A percentile compares a stretch with the other conserved stretches of the same genome.
Conservation (phyloP, 495 filamentous ascomycete genomes). For the Corynascus novoguineensis region DNA sequence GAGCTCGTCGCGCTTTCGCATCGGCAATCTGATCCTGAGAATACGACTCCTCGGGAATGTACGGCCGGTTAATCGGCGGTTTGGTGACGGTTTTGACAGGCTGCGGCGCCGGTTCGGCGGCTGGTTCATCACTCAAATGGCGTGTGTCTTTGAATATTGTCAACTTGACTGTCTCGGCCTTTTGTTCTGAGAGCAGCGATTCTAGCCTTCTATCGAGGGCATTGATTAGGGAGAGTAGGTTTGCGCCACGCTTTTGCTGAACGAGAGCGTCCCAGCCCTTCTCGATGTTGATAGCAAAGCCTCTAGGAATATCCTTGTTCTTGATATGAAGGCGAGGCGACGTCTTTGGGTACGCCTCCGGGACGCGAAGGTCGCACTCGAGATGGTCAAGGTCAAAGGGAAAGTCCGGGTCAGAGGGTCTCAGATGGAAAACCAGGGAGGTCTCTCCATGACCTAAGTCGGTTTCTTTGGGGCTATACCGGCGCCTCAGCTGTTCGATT, state of each 20-base stretch:
- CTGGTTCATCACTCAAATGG: slow-evolving; percentile 27
- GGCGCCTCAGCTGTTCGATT: slow-evolving; percentile 65
- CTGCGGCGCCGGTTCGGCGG: slow-evolving; percentile 22
- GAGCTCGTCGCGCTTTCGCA: slow-evolving; percentile 58
- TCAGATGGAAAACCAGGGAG: slow-evolving; percentile 57
- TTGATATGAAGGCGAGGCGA: slow-evolving; percentile 58
- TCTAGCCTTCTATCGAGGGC: slow-evolving; percentile 71
- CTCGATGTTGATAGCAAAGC: slow-evolving; percentile 76
- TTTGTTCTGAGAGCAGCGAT: slow-evolving; percentile 60
- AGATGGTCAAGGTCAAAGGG: slow-evolving; percentile 69
- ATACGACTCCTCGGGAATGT: slow-evolving; percentile 41
- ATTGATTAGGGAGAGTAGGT: slow-evolving; percentile 64
- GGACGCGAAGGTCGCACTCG: slow-evolving; percentile 68
- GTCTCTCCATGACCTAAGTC: slow-evolving; percentile 47
- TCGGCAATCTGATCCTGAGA: slow-evolving; percentile 52
- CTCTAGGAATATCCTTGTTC: slow-evolving; percentile 74
- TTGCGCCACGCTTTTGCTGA: slow-evolving; percentile 49
- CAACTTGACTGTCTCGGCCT: slow-evolving; percentile 74
- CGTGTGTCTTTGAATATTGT: slow-evolving; percentile 58
- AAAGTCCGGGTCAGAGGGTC: slow-evolving; percentile 84
- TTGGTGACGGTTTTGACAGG: slow-evolving; percentile 43
- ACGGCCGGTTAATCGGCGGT: slow-evolving; percentile 32
- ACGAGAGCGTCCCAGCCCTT: slow-evolving; percentile 68
- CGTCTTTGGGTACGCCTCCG: slow-evolving; percentile 53
- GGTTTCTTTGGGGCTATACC: slow-evolving; percentile 60